Base-by-base conservation (phyloP, 345 rosid species). In the Pistacia integerrima region DNA sequence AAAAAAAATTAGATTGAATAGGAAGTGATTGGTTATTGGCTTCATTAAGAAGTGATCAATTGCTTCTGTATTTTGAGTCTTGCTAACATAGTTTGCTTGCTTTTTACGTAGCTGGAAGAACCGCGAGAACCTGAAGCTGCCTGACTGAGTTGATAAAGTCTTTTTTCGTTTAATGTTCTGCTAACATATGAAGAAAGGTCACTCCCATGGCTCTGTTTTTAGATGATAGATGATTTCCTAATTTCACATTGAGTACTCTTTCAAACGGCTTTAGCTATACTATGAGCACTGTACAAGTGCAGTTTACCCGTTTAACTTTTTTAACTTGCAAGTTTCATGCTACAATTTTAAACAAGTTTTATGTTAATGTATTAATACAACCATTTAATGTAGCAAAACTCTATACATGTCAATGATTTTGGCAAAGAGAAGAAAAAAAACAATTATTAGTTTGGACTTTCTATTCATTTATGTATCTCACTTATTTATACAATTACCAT, bases 71-170 rank as follows among this genome's bases (percentile, higher is more conserved):
- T 60, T 13, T n/a, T 18, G 28, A 46, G 25, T 11, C 16, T 41
- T 55, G 33, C 33, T 2, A 46, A 78, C 36, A 57, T 41, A 6
- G 4, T 0, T 67, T 54, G 1, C 12, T 28, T 10, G 30, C 10
- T 30, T 63, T 63, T 71, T 22, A 69, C 14, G 59, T 82, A 86
- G 87, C 72, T 86, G 87, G 89, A 86, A 78, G 78, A 86, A 83
- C 57, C 74, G 56, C 0, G 85, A 79, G 80, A 74, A 57, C 79
- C 83, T 84, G 28, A 78, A 82, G 84, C 85, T 86, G 30, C 87
- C 89, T 1, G 85, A 70, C 1, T 86, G 80, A 83, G 41, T 6
- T 38, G 5, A 10, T 46, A 33, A 22, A 20, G 64, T 64, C 73
- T 11, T 30, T 10, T 44, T 4, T 38, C 1, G 46, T 59, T 54